Base-by-base conservation (phyloP, 768 basidiomycete species). In the Rhizopogon sp. region DNA sequence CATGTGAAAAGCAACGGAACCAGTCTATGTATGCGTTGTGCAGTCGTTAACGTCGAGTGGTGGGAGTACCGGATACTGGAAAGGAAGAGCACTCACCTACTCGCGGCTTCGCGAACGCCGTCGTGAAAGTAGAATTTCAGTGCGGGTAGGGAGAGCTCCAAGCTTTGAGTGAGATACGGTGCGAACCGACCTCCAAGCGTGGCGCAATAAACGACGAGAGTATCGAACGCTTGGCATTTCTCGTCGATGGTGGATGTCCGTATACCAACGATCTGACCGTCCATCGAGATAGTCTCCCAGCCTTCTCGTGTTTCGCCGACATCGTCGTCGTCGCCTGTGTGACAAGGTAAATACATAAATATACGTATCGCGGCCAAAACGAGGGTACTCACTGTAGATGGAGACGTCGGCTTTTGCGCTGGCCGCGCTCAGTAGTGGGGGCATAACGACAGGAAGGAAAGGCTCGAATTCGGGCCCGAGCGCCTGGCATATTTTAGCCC, bases 401-500 rank as follows among this genome's bases (percentile, higher is more conserved):
- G 84, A 84, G 14, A 93, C 79, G 60, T 92, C 89, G 0, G 88
- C 84, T 69, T 91, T 91, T n/a, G 84, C 82, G 31, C 84, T 79
- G 3, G 93, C 93, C 0, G 87, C 82, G 5, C 80, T 76, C 22
- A 94, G 74, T 10, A 95, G 69, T 0, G 82, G 78, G 0, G 92
- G 90, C 83, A 95, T 91, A 2, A 94, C 92, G 14, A 88, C 79
- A 0, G 86, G 85, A 2, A 95, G 78, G 66, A 90, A 95, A 0
- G 90, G 90, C 64, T 89, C 90, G 57, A 95, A 96, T 63, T 93
- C 88, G 10, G 80, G 75, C 0, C 88, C 88, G 63, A 95, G 79
- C 0, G 90, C 89, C 58, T 92, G 90, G 64, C 90, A 93, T 0
- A 95, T 79, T 63, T 90, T 93, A 2, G 89, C 87, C 91, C 91